Percentiles rank a stretch among this genome's conserved stretches.
These are phyloP conservation scores for Teunomyces aglyptinius DNA, from an alignment of 805 yeast genomes.

Conservation along the genomic window DNA sequence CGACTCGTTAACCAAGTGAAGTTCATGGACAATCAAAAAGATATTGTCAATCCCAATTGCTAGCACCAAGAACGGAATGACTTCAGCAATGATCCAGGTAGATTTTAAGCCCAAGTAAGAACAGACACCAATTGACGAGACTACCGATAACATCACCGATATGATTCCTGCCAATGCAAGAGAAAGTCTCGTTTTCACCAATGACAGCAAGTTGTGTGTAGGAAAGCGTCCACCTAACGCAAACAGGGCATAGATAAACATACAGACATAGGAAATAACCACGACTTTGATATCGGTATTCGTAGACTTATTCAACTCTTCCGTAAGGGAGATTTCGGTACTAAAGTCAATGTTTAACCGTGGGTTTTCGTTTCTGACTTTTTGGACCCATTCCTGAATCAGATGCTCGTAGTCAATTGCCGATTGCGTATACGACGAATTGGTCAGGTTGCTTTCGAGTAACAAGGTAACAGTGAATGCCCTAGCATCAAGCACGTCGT, in stretches of 20 bases:
- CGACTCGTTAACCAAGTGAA: conserved; percentile 51
- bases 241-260: conserved; percentile 86
- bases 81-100: conserved; percentile 92
- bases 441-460: conserved; percentile 50
- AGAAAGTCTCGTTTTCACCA: conserved; percentile 59
- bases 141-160: conserved; percentile 77
- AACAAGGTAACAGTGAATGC: conserved; percentile 80
- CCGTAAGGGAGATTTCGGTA: conserved; percentile 80
- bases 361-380: conserved; percentile 44
- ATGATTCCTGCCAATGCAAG: conserved; percentile 82
- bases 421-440: conserved; percentile 34
- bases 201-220: conserved; percentile 27
- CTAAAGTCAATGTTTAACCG: conserved; percentile 69
- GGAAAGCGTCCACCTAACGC: conserved; percentile 69
- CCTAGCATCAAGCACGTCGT: conserved; percentile 53
- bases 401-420: conserved; percentile 68
- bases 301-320: conserved; percentile 79
- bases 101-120: conserved; percentile 76
- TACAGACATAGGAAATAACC: conserved; percentile 69
- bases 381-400: conserved; percentile 54
- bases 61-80: conserved; percentile 85
- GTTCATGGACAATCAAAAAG: conserved; percentile 79
- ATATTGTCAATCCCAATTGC: conserved; percentile 98
- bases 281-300: conserved; percentile 75
- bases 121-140: conserved; percentile 80